Base-by-base conservation (phyloP, 495 filamentous ascomycete genomes). In the Cudoniella acicularis region DNA sequence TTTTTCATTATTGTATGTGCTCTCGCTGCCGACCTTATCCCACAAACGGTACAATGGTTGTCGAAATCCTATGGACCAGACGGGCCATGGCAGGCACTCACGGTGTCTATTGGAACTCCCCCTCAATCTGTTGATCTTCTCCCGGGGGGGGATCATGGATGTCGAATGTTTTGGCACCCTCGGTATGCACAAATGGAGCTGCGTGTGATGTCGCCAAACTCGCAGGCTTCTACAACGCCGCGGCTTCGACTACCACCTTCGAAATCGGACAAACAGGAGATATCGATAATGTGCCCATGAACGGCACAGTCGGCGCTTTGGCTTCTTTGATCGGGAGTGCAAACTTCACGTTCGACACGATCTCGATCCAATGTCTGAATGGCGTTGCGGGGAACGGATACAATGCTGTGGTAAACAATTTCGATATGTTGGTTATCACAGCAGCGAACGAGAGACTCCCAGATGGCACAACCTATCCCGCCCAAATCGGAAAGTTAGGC, bases 401-500 rank as follows among this genome's bases (percentile, higher is more conserved):
- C 45, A 16, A 16, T 16, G 20, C 45, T 21, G 45, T 42, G n/a
- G 26, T 41, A 17, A 30, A 17, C 18, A 52, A 63, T 52, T 54
- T 52, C 27, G 61, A 59, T 24, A 52, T 66, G 47, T 43, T 60
- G 26, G 59, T 59, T 26, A 49, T 66, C 17, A 11, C 54, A 20
- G 10, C 16, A 50, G 64, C 52, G 24, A 26, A 48, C 9, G 56
- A 66, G 3, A 55, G 20, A 17, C 57, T 64, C 18, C 72, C 73
- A 3, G 67, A 70, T 26, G 66, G 65, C 11, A 65, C 60, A 30
- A 70, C 56, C 50, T 75, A 75, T 66, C 69, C 70, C 41, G 47
- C 71, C 11, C 65, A 69, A 10, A 65, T 69, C 20, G 72, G 73
- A n/a, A 73, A 68, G 16, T 54, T 75, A 6, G 70, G 67, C 3